Evolutionary conservation across 106 monocot genomes (phyloP), one percentile per base, ranked within the genome.

Genomic region (Dendrobium chrysotoxum): DNA sequence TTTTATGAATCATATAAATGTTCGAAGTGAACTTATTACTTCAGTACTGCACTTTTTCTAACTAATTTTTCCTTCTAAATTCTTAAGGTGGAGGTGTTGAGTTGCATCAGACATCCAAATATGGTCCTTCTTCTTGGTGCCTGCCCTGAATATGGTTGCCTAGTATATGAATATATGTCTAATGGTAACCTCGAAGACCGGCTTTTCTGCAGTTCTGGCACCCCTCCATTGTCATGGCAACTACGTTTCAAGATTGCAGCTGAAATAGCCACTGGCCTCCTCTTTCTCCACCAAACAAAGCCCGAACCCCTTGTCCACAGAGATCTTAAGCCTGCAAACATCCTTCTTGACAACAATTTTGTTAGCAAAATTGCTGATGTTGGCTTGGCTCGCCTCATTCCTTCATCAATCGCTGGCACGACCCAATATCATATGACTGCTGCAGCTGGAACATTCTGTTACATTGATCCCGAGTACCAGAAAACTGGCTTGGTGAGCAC

Each of bases 391-490:
- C 85, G 89, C 38, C 81, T 92, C 50, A 78, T 92, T 38, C 85
- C 87, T 7, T 53, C 85, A 0, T 55, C 82, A 0, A 65, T 81
- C 5, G 81, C 81, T 46, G 70, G 61, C 15, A 55, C 80, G 30
- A 85, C 87, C 17, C 88, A 84, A 23, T 89, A 84, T 53, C 82
- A 84, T 0, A 89, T 89, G 84, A 92, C 92, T 28, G 85, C 84
- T 25, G 79, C 89, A 0, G 92, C 92, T 5, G 92, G 92, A 17
- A 92, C 92, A 0, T 89, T 92, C 76, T 92, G 87, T 64, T 92
- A 92, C 80, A 92, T 92, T 17, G 92, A 92, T 40, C 92, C 92
- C 5, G 92, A 92, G 84, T 92, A 92, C 82, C 92, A 92, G 82
- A 87, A 89, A 50, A 89, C 87, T 17, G 92, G 92, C 8, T 82